Percentiles rank a stretch among this genome's conserved stretches.
These are phyloP conservation scores for Davidsoniella neocaledoniae DNA, from an alignment of 2,329 filamentous ascomycete species.

Conservation along the genomic window DNA sequence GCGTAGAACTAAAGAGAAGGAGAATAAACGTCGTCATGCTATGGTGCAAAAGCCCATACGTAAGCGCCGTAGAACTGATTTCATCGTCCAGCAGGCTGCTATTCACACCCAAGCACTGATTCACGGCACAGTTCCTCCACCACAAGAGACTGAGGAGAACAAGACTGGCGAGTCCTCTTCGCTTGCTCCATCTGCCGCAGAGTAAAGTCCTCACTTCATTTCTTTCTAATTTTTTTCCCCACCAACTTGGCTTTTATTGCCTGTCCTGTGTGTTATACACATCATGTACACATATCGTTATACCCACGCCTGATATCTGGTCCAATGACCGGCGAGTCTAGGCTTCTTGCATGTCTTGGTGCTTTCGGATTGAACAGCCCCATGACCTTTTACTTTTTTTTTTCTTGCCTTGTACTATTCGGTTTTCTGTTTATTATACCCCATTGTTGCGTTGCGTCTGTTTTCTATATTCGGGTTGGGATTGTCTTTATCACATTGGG, in stretches of 20 bases:
- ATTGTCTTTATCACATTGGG: no score
- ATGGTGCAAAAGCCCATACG: constrained; percentile 4
- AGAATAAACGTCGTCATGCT: background rate
- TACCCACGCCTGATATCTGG: no score
- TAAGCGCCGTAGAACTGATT: background rate
- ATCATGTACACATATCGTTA: background rate
- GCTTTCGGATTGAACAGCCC: no score
- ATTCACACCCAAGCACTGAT: background rate
- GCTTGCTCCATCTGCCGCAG: background rate
- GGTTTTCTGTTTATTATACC: no score
- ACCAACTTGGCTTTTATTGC: background rate
- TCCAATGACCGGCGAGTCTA: no score
- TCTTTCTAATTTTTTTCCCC: no score
- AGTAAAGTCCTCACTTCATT: no score
- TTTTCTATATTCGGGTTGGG: no score
- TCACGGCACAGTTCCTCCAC: background rate
- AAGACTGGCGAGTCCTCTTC: background rate
- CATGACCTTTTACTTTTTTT: no score
- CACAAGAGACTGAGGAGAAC: background rate
- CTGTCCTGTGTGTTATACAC: background rate
- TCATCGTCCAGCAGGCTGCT: background rate
- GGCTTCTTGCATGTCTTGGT: no score
- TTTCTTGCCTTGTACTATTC: no score
- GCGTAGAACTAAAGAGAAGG: background rate
- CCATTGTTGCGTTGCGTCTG: no score